Percentiles rank a stretch among this genome's conserved stretches.
Evolutionary conservation across 371 early-diverging fungal species (phyloP).

Genomic region (Saksenaea oblongispora): DNA sequence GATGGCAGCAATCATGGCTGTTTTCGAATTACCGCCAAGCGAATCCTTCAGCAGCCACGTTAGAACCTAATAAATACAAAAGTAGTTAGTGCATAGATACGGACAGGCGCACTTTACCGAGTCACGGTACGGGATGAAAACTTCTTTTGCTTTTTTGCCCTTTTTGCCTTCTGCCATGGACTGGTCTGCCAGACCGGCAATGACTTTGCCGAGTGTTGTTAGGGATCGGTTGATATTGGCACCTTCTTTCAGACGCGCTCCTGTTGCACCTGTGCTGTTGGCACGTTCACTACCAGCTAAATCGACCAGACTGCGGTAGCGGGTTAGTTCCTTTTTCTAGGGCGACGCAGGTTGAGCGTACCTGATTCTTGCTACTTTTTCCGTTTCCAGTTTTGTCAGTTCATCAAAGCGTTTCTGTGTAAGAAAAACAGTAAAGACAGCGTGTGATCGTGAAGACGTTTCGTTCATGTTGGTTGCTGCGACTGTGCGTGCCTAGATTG

Average conservation of each 20-base stretch:
- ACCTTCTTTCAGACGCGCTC: constrained; percentile 96
- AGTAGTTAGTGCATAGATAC: not conserved
- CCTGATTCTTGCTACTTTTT: constrained; percentile 77
- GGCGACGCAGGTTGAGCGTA: constrained; percentile 7
- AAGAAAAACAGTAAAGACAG: constrained; percentile 88
- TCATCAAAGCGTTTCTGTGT: constrained; percentile 67
- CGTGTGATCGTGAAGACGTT: constrained; percentile 92
- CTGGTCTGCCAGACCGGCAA: constrained; percentile 89
- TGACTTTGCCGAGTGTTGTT: constrained; percentile 97
- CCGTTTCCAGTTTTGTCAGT: constrained; percentile 64
- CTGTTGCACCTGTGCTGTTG: constrained; percentile 94
- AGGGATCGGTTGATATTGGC: constrained; percentile 97
- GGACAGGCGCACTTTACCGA: constrained; percentile 47
- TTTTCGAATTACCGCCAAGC: constrained; percentile 92
- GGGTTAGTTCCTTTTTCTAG: not conserved
- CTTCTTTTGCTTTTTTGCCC: constrained; percentile 53
- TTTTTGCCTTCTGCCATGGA: constrained; percentile 55
- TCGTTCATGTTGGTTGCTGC: constrained; percentile 98
- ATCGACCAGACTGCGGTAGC: constrained; percentile 66
- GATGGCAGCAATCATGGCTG: constrained; percentile 91
- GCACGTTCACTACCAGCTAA: constrained; percentile 97
- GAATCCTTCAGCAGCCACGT: constrained; percentile 96
- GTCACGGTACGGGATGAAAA: constrained; percentile 88
- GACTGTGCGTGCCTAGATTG: constrained; percentile 75
- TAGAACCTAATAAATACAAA: constrained; percentile 48